Conservation (phyloP, 148 eudicot species). For the Rhododendron williamsianum region DNA sequence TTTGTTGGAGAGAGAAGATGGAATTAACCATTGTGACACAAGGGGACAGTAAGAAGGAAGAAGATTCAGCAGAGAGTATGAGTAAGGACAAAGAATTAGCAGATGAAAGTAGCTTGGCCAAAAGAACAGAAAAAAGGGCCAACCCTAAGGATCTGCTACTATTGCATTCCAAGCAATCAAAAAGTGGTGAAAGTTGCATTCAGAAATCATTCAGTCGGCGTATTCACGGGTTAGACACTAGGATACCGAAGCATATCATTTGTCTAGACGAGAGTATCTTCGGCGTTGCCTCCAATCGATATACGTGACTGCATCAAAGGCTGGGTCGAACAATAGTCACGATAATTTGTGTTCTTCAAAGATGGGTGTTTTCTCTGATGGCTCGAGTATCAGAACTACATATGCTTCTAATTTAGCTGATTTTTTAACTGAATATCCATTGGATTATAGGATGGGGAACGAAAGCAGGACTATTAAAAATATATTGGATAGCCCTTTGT, state of each 20-base stretch:
- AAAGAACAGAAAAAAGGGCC: background rate
- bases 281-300: conserved; percentile 46
- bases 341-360: conserved; percentile 9
- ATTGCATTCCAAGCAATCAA: conserved; percentile 13
- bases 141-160: conserved; percentile 11
- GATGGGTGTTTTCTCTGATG: conserved; percentile 16
- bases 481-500: conserved; percentile 61
- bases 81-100: conserved; percentile 15
- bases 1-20: conserved; percentile 14
- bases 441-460: conserved; percentile 18
- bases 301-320: conserved; percentile 29
- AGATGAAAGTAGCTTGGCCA: conserved; percentile 6
- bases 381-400: conserved; percentile 10
- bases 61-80: conserved; percentile 9
- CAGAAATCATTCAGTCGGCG: conserved; percentile 15
- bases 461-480: conserved; percentile 54
- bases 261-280: conserved; percentile 49
- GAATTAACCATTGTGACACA: conserved; percentile 10
- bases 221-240: conserved; percentile 10
- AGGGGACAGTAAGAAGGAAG: conserved; percentile 7
- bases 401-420: conserved; percentile 11
- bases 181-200: conserved; percentile 17
- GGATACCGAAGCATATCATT: conserved; percentile 36
- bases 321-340: conserved; percentile 15
- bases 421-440: conserved; percentile 10